Evolutionary conservation across 148 eudicot genomes (phyloP).

Genomic region (Mesembryanthemum crystallinum): DNA sequence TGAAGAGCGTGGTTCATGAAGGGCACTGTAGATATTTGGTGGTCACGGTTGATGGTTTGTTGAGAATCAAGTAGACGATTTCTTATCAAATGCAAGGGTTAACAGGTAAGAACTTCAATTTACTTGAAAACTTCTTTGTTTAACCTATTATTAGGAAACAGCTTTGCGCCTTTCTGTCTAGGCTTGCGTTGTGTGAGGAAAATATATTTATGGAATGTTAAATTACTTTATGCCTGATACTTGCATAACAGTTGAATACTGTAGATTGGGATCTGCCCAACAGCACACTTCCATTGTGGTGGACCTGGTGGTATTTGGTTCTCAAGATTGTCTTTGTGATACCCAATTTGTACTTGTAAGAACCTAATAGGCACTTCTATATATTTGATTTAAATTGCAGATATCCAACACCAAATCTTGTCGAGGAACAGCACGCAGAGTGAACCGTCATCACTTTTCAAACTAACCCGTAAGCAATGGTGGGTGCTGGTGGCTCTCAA

Average conservation of each 20-base stretch:
- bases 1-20: not conserved
- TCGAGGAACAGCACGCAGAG: not conserved
- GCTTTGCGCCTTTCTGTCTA: not conserved
- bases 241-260: no score
- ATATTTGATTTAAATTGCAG: slow-evolving; percentile 22
- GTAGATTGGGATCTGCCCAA: no score
- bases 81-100: slow-evolving; percentile 17
- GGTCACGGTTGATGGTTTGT: slow-evolving; percentile 18
- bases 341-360: not conserved
- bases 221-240: no score
- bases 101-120: slow-evolving; percentile 19
- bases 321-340: not conserved
- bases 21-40: not conserved
- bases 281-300: no score
- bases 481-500: slow-evolving; percentile 34
- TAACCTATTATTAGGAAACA: not conserved
- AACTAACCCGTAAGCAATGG: slow-evolving; percentile 30
- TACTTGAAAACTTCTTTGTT: not conserved
- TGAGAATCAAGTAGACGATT: slow-evolving; percentile 12
- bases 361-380: not conserved
- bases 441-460: slow-evolving; percentile 19
- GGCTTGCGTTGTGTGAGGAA: not conserved
- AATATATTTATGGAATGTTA: not conserved
- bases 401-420: slow-evolving; percentile 16
- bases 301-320: not conserved